These are phyloP conservation scores for Ramichloridium luteum DNA, from an alignment of 2,329 filamentous ascomycete genomes.

Conservation along the genomic window DNA sequence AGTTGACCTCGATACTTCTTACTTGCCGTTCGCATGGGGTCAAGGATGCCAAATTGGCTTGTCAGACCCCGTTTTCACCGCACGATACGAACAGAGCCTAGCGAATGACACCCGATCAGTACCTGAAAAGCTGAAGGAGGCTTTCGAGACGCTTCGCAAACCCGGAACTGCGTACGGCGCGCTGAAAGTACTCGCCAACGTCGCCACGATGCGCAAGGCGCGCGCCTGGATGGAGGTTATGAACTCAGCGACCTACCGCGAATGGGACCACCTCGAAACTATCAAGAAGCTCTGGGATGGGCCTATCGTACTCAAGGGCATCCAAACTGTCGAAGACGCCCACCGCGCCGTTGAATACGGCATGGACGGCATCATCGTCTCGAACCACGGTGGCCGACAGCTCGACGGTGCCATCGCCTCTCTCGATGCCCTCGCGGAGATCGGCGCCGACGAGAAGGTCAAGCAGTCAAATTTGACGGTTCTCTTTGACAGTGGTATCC, in stretches of 20 bases:
- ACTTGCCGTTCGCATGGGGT: conserved; percentile 28
- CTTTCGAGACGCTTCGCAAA: conserved; percentile 27
- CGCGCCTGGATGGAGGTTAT: conserved; percentile 26
- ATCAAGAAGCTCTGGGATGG: conserved; percentile 52
- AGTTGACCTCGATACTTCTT: conserved; percentile 16
- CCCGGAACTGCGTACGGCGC: conserved; percentile 25
- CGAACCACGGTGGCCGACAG: conserved; percentile 42
- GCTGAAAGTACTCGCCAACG: conserved; percentile 24
- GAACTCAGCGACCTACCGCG: conserved; percentile 23
- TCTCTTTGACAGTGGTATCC: conserved; percentile 41
- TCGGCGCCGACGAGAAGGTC: conserved; percentile 47
- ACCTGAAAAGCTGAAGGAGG: conserved; percentile 25
- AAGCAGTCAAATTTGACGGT: conserved; percentile 28
- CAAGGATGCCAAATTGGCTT: conserved; percentile 42
- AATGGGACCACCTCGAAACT: conserved; percentile 49
- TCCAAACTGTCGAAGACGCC: conserved; percentile 40
- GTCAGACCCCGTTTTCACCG: conserved; percentile 46
- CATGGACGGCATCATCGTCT: conserved; percentile 41
- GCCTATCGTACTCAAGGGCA: conserved; percentile 52
- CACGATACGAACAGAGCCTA: conserved; percentile 33
- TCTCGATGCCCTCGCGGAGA: conserved; percentile 46
- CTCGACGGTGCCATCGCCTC: conserved; percentile 40
- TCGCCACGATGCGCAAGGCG: conserved; percentile 25
- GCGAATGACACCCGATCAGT: conserved; percentile 22
- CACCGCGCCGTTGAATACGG: conserved; percentile 33